phyloP scores from a whole-genome alignment of 495 filamentous ascomycete species.

The Xeromyces bisporus region DNA sequence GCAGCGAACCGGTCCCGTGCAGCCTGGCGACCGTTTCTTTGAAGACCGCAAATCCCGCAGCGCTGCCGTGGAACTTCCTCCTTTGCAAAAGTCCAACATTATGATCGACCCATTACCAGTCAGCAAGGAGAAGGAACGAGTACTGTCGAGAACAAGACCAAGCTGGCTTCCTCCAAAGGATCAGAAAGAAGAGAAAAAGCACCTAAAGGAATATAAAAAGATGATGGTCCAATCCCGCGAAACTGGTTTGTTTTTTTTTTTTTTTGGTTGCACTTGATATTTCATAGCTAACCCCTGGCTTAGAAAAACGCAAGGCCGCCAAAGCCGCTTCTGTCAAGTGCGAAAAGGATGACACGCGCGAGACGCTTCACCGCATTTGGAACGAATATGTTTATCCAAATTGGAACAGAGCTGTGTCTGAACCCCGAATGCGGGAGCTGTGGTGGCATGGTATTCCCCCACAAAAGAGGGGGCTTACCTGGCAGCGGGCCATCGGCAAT shows the following conservation, averaged over 20 bases:
- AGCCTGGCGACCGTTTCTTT: slow-evolving; percentile 31
- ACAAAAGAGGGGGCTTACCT: slow-evolving; percentile 64
- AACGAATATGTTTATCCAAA: slow-evolving; percentile 73
- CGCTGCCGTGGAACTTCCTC: slow-evolving; percentile 48
- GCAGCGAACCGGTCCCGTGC: slow-evolving; percentile 28
- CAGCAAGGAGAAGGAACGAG: slow-evolving; percentile 91
- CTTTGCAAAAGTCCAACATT: slow-evolving; percentile 67
- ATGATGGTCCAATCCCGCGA: slow-evolving; percentile 80
- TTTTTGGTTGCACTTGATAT: slow-evolving; percentile 2
- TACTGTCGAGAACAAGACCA: slow-evolving; percentile 76
- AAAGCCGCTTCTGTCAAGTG: slow-evolving; percentile 33
- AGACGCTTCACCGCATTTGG: slow-evolving; percentile 57
- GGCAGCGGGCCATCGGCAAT: slow-evolving; percentile 77
- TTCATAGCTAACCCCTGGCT: slow-evolving; percentile 2
- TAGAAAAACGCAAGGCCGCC: slow-evolving; percentile 33
- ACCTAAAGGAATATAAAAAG: slow-evolving; percentile 77
- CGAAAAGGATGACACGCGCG: slow-evolving; percentile 50
- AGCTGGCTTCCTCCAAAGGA: slow-evolving; percentile 94
- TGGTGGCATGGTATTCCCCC: slow-evolving; percentile 91
- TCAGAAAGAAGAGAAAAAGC: slow-evolving; percentile 78
- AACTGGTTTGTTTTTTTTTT: slow-evolving; percentile 32
- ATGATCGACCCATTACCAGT: slow-evolving; percentile 94
- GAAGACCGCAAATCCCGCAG: slow-evolving; percentile 41
- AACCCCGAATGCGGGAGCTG: slow-evolving; percentile 64
- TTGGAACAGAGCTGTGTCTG: slow-evolving; percentile 60